These are phyloP conservation scores for Borovskyia barvae DNA, from an alignment of 208 protist species.

Conservation along the genomic window DNA sequence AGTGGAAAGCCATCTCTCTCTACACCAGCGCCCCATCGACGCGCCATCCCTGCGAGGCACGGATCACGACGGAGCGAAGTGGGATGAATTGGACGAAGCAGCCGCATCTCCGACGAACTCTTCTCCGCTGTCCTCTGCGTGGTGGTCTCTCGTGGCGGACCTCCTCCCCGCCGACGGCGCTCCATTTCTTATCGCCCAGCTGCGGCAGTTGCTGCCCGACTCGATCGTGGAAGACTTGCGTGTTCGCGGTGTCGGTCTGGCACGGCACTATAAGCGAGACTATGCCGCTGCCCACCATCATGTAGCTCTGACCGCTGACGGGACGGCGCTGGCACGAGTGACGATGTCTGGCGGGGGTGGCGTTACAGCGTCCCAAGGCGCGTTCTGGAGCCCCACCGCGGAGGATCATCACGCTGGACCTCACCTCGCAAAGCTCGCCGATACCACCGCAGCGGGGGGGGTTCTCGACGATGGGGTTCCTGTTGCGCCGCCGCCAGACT, in stretches of 20 bases:
- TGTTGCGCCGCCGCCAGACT: constrained; percentile 5
- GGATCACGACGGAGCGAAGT: too few relatives aligned
- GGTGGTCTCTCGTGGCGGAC: constrained; percentile 10
- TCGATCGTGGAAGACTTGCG: constrained; percentile 21
- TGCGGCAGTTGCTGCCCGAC: constrained; percentile 25
- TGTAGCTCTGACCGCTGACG: constrained; percentile 12
- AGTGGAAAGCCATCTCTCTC: too few relatives aligned
- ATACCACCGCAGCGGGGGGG: background rate
- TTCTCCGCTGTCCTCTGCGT: background rate
- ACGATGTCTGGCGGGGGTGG: too few relatives aligned
- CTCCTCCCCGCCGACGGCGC: constrained; percentile 16
- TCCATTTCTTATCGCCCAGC: constrained; percentile 23
- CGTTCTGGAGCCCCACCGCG: background rate
- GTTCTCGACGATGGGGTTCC: constrained; percentile 5
- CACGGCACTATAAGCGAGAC: constrained; percentile 42
- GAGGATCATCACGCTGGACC: background rate
- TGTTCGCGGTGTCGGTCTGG: constrained; percentile 16
- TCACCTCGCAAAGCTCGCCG: background rate
- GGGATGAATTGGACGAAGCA: background rate
- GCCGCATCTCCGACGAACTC: background rate
- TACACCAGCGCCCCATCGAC: too few relatives aligned
- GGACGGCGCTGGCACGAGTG: constrained; percentile 3
- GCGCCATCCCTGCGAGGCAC: too few relatives aligned
- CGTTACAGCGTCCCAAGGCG: background rate
- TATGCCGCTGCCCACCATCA: background rate